These are phyloP conservation scores for Microdochium trichocladiopsis DNA, from an alignment of 2,329 filamentous ascomycete genomes.

Conservation along the genomic window DNA sequence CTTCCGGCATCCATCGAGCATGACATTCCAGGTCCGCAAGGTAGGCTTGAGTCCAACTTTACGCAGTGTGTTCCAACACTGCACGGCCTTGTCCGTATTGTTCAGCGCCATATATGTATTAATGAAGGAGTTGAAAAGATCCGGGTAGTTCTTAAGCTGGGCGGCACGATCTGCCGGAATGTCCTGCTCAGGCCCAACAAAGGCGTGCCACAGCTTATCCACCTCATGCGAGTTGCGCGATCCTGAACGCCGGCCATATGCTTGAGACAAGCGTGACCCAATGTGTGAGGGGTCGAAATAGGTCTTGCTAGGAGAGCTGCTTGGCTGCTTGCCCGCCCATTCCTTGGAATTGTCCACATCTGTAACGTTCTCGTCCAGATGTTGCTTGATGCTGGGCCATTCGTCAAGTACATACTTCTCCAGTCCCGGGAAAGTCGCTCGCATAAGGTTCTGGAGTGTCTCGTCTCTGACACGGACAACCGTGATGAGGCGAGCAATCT, in stretches of 20 bases:
- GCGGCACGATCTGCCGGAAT: conserved; percentile 10
- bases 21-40: conserved; percentile 61
- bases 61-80: conserved; percentile 16
- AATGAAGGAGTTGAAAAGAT: conserved; percentile 20
- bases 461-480: conserved; percentile 10
- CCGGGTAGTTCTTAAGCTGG: conserved; percentile 10
- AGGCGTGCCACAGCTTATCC: conserved; percentile 15
- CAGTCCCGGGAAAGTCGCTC: conserved; percentile 10
- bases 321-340: neutral
- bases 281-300: conserved; percentile 2
- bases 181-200: conserved; percentile 8
- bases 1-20: conserved; percentile 64
- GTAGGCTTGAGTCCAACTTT: conserved; percentile 47
- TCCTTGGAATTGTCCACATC: neutral
- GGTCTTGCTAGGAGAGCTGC: neutral
- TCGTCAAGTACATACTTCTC: conserved; percentile 15
- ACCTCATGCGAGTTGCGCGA: conserved; percentile 10
- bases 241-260: conserved; percentile 1
- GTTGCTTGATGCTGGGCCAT: conserved; percentile 16
- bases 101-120: conserved; percentile 16
- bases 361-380: conserved; percentile 6
- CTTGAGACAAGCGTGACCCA: conserved; percentile 8
- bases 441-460: conserved; percentile 8
- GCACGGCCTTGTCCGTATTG: conserved; percentile 17
- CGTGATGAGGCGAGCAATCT: conserved; percentile 14